Percentiles rank a stretch among this genome's conserved stretches.
Conservation (phyloP, 106 monocot genomes). For the Dendrobium catenatum region DNA sequence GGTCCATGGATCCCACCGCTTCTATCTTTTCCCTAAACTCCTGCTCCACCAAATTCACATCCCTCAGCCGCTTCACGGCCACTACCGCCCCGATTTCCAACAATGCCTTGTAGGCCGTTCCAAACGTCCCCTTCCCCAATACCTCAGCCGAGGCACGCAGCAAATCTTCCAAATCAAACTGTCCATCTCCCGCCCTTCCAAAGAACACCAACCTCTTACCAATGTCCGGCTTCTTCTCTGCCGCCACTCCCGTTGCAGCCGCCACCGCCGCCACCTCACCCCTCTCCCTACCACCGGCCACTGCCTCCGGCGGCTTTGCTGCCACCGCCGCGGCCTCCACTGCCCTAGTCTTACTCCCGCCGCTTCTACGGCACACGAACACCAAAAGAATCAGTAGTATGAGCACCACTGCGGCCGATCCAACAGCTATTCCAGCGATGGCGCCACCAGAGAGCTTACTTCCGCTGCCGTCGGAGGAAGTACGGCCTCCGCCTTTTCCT, state of each 20-base stretch:
- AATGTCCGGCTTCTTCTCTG: not conserved
- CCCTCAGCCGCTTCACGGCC: conserved; percentile 27
- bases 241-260: not conserved
- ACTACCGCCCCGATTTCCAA: conserved; percentile 17
- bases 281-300: not conserved
- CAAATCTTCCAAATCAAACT: conserved; percentile 25
- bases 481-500: not conserved
- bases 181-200: conserved; percentile 3
- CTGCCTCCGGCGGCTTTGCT: not conserved
- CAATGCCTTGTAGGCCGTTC: conserved; percentile 28
- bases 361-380: conserved; percentile 8
- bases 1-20: conserved; percentile 15
- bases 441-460: conserved; percentile 40
- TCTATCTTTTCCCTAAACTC: conserved; percentile 23
- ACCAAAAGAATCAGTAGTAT: conserved; percentile 13
- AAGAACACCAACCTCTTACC: conserved; percentile 25
- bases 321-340: conserved; percentile 1
- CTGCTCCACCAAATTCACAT: conserved; percentile 16
- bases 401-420: conserved; percentile 15
- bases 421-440: conserved; percentile 41
- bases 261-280: not conserved
- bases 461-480: conserved; percentile 4
- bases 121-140: conserved; percentile 22
- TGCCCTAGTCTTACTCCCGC: not conserved
- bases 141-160: conserved; percentile 29